Conservation (phyloP, 768 basidiomycete species). For the Phylloporus sp. region DNA sequence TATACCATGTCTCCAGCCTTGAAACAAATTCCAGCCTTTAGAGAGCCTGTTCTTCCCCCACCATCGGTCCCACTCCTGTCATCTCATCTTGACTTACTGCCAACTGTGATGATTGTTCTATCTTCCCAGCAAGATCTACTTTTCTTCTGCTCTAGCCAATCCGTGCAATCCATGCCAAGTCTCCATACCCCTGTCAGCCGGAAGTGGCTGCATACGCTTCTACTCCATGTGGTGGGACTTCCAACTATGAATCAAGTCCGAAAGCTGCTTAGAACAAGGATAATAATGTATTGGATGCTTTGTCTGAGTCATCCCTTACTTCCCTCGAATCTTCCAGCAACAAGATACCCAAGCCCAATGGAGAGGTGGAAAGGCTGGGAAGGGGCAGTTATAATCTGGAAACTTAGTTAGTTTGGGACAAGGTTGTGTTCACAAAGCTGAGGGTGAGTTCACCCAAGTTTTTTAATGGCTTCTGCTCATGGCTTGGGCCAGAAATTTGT, state of each 20-base stretch:
- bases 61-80: not conserved
- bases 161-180: too few relatives aligned
- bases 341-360: conserved; percentile 7
- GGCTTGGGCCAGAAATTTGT: not conserved
- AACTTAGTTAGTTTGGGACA: not conserved
- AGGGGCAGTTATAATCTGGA: conserved; percentile 7
- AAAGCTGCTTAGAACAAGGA: not conserved
- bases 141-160: not conserved
- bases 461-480: not conserved
- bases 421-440: not conserved
- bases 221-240: too few relatives aligned
- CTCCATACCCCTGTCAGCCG: too few relatives aligned
- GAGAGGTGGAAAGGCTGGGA: conserved; percentile 3
- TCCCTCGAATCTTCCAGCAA: not conserved
- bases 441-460: not conserved
- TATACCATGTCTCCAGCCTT: not conserved
- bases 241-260: too few relatives aligned
- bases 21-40: not conserved
- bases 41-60: not conserved
- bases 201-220: too few relatives aligned
- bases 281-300: not conserved
- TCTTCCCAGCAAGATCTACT: not conserved
- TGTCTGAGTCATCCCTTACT: not conserved
- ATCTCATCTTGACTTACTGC: not conserved
- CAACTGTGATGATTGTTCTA: not conserved